These are phyloP conservation scores for Cyberlindnera lachancei DNA, from an alignment of 805 yeast genomes.

Conservation along the genomic window DNA sequence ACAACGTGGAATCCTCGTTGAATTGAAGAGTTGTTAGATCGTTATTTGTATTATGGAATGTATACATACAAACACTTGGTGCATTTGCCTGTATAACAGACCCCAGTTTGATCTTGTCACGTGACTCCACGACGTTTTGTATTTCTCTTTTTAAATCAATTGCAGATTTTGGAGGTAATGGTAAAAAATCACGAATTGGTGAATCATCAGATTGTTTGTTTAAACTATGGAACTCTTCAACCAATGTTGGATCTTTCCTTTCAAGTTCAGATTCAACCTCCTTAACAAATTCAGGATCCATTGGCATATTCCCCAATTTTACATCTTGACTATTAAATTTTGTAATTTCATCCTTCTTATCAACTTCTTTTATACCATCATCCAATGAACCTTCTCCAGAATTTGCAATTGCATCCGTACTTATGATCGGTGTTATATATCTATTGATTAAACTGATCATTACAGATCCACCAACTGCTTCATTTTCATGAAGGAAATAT, in stretches of 20 bases:
- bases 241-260: conserved; percentile 64
- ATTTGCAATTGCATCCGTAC: conserved; percentile 35
- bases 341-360: conserved; percentile 38
- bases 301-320: conserved; percentile 75
- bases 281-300: conserved; percentile 75
- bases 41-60: conserved; percentile 90
- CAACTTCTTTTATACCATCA: conserved; percentile 27
- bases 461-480: conserved; percentile 84
- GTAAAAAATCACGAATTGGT: conserved; percentile 69
- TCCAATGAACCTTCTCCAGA: conserved; percentile 32
- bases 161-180: conserved; percentile 79
- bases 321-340: conserved; percentile 65
- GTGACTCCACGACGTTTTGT: conserved; percentile 70
- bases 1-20: conserved; percentile 77
- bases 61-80: conserved; percentile 96
- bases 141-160: conserved; percentile 76
- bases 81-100: conserved; percentile 70
- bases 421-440: conserved; percentile 47
- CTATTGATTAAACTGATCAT: conserved; percentile 82
- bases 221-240: conserved; percentile 59
- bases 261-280: conserved; percentile 82
- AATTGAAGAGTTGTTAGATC: conserved; percentile 83
- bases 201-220: conserved; percentile 38
- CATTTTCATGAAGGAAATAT: conserved; percentile 86
- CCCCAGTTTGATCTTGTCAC: conserved; percentile 64